Base-by-base conservation (phyloP, 169 alveolate genomes). In the Eimeria mitis region DNA sequence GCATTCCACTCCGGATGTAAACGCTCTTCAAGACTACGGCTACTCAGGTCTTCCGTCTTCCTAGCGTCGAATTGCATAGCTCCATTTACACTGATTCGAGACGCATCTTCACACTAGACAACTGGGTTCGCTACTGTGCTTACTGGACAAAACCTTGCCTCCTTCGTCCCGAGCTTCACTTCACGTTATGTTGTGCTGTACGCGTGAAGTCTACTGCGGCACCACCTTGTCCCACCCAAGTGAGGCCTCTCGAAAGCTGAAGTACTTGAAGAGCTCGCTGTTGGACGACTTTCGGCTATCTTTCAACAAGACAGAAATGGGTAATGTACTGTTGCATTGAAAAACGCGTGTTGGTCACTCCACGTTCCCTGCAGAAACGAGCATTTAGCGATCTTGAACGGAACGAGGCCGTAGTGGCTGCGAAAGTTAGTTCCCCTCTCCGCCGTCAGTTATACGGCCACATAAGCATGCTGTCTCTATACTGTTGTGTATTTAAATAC, bases 41-140 rank as follows among this genome's bases (percentile, higher is more conserved):
- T 92, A 83, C 44, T 81, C 96, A 65, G 96, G 96, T 83, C n/a
- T n/a, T n/a, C 61, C 78, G 9, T 49, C n/a, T 63, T 42, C 94
- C 47, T 65, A 37, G 52, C 14, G 23, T 52, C 70, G n/a, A 0
- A 8, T n/a, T 47, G 7, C 7, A 40, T 47, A 79, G n/a, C 89
- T 11, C 42, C 65, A 49, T 54, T 79, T 79, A 9, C 16, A 31
- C 28, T 79, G 4, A 37, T 73, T 2, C 9, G 54, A 73, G 13
- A 37, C 1, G 2, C 40, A n/a, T 21, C 7, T 40, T 40, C 54
- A 16, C 13, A 40, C 83, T 73, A 73, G 56, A 34, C 54, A 73
- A 40, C 13, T 1, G 54, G 56, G 56, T 9, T 19, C n/a, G 19
- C 34, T 4, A 73, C 56, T 73, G 7, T 52, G n/a, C 16, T 34